A percentile compares a stretch with the other conserved stretches of the same genome.
Evolutionary conservation across 371 early-diverging fungal species (phyloP).

Genomic region (Mortierella sp.): DNA sequence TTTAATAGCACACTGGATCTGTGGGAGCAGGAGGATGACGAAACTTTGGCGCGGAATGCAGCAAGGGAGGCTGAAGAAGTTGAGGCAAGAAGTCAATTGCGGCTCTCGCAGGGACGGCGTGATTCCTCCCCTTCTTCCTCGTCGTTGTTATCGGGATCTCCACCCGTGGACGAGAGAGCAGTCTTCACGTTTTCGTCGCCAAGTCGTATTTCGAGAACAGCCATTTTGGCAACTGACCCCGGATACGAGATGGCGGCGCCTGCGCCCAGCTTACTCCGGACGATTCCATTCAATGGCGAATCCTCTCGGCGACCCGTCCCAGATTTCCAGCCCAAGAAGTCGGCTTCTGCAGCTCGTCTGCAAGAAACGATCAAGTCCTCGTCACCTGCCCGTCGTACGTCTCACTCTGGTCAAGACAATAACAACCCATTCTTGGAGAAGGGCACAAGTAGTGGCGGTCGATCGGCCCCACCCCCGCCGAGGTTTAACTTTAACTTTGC

Average conservation of each 20-base stretch:
- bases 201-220: neutral
- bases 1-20: conserved; percentile 35
- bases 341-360: neutral
- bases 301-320: conserved; percentile 39
- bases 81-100: conserved; percentile 16
- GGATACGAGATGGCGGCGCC: conserved; percentile 13
- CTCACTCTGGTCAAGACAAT: neutral
- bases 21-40: conserved; percentile 55
- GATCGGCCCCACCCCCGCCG: neutral
- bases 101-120: neutral
- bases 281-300: conserved; percentile 41
- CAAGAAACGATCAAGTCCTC: neutral
- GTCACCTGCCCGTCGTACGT: neutral
- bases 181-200: neutral
- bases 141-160: neutral
- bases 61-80: conserved; percentile 34
- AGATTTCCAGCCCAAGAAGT: conserved; percentile 18
- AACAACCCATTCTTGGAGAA: conserved; percentile 1
- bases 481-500: neutral
- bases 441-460: neutral
- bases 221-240: neutral
- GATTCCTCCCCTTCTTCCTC: neutral
- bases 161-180: neutral
- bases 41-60: conserved; percentile 42
- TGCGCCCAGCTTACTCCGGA: conserved; percentile 21